Base-by-base conservation (phyloP, 2,329 filamentous ascomycete species). In the Emergomyces pasteurianus region DNA sequence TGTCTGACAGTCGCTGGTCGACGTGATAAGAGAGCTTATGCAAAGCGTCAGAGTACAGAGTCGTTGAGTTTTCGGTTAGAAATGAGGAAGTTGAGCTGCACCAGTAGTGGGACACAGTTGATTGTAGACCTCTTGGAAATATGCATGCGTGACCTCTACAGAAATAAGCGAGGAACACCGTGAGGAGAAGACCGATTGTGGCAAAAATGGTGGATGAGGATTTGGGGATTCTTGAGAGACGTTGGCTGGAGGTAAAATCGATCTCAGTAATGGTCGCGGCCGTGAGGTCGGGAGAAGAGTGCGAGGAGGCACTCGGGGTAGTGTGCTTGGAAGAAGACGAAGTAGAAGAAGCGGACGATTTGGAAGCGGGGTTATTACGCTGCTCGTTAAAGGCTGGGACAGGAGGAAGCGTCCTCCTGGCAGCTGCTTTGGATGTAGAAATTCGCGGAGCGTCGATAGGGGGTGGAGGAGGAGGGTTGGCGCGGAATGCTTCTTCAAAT, bases 1-100 rank as follows among this genome's bases (percentile, higher is more conserved):
- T 63, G 31, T 58, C 57, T 5, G 58, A 50, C 14, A 66, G 60
- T 16, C 61, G 61, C 23, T 61, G 58, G 43, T 67, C 65, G 40
- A 67, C 57, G 26, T 50, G 49, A 8, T 62, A 42, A 8, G 64
- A 59, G 3, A 67, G 57, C 6, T 62, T 59, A 43, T 61, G 55
- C 12, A 66, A 55, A 10, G 62, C 60, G 9, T 66, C 63, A n/a
- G 59, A 21, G 54, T 65, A 64, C 31, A 43, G 42, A 36, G 55
- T 42, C 6, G 49, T 52, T n/a, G 59, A 40, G 50, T 57, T 62
- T 18, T 57, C 49, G 14, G 16, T 60, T 28, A 40, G 12, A n/a
- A 58, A 21, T 28, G 46, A 38, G 34, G 40, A 59, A 18, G 47
- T 7, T 7, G 57, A 23, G 6, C 47, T 46, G 3, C 69, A 66